Conservation (phyloP, 2,329 filamentous ascomycete species). For the Neurospora sp. region DNA sequence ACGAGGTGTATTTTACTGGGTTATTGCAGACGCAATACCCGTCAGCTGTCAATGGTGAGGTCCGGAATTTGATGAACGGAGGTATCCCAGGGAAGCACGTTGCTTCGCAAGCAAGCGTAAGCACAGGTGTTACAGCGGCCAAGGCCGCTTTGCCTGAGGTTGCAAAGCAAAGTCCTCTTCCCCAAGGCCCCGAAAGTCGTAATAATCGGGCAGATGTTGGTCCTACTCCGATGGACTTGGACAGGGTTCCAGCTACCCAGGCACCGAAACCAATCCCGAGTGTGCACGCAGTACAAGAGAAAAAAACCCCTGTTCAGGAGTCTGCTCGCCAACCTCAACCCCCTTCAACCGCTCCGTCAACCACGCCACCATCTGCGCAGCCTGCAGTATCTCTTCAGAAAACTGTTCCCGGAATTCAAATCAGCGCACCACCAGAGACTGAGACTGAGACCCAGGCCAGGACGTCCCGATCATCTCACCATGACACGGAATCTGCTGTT, state of each 20-base stretch:
- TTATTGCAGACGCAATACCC: neutral
- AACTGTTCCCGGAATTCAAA: neutral
- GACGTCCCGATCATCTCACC: neutral
- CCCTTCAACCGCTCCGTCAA: neutral
- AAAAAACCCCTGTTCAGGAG: neutral
- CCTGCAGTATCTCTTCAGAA: neutral
- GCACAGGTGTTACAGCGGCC: neutral
- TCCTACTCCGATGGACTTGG: neutral
- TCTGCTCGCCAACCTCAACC: neutral
- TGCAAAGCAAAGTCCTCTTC: neutral
- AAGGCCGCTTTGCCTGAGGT: neutral
- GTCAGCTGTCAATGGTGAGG: neutral
- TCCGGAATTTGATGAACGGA: neutral
- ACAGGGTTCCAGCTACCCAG: neutral
- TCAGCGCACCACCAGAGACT: neutral
- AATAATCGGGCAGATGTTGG: neutral
- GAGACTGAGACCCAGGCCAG: neutral
- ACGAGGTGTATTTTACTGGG: neutral
- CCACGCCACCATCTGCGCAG: neutral
- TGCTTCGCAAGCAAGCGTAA: neutral
- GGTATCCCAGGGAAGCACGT: neutral
- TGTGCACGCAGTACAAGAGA: neutral
- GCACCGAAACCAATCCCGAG: neutral
- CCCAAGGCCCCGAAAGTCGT: neutral
- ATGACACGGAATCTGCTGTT: neutral